These are phyloP conservation scores for Syzygium syzygioides DNA, from an alignment of 441 rosid species.

Conservation along the genomic window DNA sequence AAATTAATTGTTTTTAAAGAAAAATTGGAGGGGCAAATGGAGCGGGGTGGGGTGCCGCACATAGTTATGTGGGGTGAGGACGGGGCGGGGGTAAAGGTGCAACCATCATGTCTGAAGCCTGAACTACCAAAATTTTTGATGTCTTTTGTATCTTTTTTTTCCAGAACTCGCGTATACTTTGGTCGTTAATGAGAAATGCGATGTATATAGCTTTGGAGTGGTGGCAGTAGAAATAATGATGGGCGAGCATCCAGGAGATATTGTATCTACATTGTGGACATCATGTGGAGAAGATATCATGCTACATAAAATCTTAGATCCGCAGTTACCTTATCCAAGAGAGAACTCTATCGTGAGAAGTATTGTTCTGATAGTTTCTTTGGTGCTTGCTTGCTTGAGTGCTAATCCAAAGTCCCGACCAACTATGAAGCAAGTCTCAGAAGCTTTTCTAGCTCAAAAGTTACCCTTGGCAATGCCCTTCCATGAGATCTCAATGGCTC, in stretches of 20 bases:
- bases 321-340: neutral
- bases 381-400: neutral
- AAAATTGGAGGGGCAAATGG: too few relatives aligned
- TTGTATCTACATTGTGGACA: neutral
- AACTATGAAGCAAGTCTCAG: neutral
- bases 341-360: neutral
- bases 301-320: neutral
- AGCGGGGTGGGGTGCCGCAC: too few relatives aligned
- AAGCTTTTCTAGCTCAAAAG: neutral
- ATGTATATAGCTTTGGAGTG: neutral
- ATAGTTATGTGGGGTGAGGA: neutral
- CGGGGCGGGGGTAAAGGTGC: rapidly evolving
- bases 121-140: neutral
- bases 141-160: too few relatives aligned
- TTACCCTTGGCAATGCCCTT: rapidly evolving
- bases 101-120: rapidly evolving
- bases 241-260: neutral
- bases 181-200: neutral
- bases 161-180: neutral
- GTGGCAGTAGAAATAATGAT: neutral
- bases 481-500: neutral
- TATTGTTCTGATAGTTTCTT: neutral
- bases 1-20: too few relatives aligned
- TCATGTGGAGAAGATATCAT: neutral
- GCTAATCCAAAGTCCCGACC: neutral